Evolutionary conservation across 371 early-diverging fungal genomes (phyloP).

Genomic region (Syncephalastrum sp.): DNA sequence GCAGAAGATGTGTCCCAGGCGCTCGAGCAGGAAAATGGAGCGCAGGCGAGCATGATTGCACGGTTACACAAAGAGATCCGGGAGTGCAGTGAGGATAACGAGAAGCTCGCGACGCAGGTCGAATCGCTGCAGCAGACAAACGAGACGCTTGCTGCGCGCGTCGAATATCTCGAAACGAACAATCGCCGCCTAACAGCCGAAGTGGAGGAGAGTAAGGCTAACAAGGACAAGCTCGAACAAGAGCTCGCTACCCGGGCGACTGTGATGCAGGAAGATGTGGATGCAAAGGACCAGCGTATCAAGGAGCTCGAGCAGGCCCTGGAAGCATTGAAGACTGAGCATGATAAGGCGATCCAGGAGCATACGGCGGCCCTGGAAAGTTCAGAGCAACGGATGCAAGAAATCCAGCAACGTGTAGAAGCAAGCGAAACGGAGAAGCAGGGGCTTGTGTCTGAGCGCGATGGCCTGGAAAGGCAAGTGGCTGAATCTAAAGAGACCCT

Average conservation of each 20-base stretch:
- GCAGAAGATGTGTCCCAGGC: slow-evolving; percentile 38
- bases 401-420: no score
- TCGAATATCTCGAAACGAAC: slow-evolving; percentile 46
- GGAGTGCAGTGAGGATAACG: slow-evolving; percentile 43
- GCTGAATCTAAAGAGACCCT: no score
- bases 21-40: slow-evolving; percentile 61
- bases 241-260: neutral
- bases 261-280: neutral
- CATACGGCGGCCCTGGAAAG: no score
- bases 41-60: slow-evolving; percentile 43
- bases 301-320: neutral
- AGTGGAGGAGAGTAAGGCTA: neutral
- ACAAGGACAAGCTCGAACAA: neutral
- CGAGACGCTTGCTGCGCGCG: slow-evolving; percentile 43
- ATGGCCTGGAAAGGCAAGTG: no score
- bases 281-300: neutral
- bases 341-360: neutral
- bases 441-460: no score
- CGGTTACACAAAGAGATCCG: slow-evolving; percentile 48
- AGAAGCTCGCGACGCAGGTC: slow-evolving; percentile 48
- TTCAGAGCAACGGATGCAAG: no score
- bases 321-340: neutral
- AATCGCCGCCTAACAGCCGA: slow-evolving; percentile 10
- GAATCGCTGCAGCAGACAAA: slow-evolving; percentile 38
- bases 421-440: no score